Evolutionary conservation across 208 protist species (phyloP).

Genomic region (Angomonas ambiguus): DNA sequence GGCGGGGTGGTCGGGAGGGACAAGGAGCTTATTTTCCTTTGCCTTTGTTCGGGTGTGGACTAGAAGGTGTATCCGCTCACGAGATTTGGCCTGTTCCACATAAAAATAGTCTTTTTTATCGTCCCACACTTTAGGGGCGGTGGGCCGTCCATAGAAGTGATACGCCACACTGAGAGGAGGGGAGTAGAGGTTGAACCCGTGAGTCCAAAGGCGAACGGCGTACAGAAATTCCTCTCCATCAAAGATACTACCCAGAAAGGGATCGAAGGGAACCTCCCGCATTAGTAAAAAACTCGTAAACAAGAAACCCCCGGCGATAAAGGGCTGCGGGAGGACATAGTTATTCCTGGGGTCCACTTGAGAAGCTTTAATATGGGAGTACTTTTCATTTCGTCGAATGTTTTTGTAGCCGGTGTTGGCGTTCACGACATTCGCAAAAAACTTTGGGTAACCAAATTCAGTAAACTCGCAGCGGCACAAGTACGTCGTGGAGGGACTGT

Average conservation of each 20-base stretch:
- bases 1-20: neutral
- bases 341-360: constrained; percentile 5
- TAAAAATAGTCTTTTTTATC: constrained; percentile 9
- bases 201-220: constrained; percentile 83
- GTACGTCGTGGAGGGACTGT: constrained; percentile 40
- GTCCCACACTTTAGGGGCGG: constrained; percentile 60
- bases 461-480: constrained; percentile 58
- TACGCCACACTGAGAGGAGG: constrained; percentile 68
- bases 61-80: neutral
- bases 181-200: constrained; percentile 90
- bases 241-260: constrained; percentile 87
- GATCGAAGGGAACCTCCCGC: constrained; percentile 92
- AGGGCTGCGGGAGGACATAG: constrained; percentile 67
- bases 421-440: constrained; percentile 30
- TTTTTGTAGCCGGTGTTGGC: neutral
- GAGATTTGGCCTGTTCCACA: neutral
- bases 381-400: constrained; percentile 37
- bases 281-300: constrained; percentile 41
- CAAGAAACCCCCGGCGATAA: constrained; percentile 72
- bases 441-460: constrained; percentile 30
- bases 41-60: neutral
- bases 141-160: constrained; percentile 72
- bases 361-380: neutral
- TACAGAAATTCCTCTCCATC: constrained; percentile 93
- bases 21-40: neutral